phyloP scores from a whole-genome alignment of 257 asterid genomes.

The Paulownia fortunei region DNA sequence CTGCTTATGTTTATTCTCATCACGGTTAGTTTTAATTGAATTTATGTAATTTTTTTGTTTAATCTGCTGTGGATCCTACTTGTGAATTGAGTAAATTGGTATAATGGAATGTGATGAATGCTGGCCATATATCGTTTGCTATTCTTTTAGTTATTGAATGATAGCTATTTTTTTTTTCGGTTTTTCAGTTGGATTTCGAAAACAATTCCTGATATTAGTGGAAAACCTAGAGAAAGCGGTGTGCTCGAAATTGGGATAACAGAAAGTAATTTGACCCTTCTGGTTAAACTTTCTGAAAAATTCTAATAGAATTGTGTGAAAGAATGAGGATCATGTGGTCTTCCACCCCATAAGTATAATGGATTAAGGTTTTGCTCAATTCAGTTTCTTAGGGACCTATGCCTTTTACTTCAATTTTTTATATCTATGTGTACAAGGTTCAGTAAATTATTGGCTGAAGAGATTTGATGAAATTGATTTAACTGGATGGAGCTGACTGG shows the following conservation, averaged over 20 bases:
- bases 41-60: too few relatives aligned
- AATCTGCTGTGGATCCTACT: neutral
- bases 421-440: neutral
- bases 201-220: neutral
- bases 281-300: neutral
- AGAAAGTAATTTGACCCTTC: neutral
- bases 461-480: neutral
- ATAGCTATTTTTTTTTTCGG: neutral
- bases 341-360: neutral
- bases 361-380: neutral
- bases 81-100: neutral
- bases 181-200: neutral
- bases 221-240: neutral
- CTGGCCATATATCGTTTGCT: neutral
- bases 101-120: neutral
- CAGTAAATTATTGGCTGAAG: neutral
- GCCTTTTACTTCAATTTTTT: neutral
- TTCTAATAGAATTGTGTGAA: conserved; percentile 4
- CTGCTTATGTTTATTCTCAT: conserved; percentile 86
- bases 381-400: neutral
- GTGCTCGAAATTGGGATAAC: neutral
- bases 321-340: neutral
- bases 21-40: conserved; percentile 64
- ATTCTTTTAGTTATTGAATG: neutral
- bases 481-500: neutral